Evolutionary conservation across 2,329 filamentous ascomycete genomes (phyloP).

Genomic region (Zymoseptoria ardabiliae): DNA sequence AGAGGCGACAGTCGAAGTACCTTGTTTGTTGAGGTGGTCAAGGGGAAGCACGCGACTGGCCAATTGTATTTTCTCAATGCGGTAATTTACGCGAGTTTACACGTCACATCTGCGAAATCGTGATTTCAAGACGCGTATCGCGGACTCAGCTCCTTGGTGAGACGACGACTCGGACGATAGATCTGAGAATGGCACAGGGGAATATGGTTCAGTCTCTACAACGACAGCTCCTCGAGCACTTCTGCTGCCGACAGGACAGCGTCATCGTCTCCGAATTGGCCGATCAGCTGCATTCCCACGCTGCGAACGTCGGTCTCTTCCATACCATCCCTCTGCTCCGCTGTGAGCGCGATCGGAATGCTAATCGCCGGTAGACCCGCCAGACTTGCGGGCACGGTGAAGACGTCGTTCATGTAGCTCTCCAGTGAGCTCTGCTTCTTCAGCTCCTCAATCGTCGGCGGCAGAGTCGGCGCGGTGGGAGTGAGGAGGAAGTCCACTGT

Average conservation of each 20-base stretch:
- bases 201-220: not conserved
- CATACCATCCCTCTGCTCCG: constrained; percentile 4
- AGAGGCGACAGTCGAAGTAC: not conserved
- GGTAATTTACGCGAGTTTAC: not conserved
- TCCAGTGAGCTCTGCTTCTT: constrained; percentile 37
- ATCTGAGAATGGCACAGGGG: not conserved
- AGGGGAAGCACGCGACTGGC: not conserved
- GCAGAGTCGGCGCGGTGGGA: constrained; percentile 73
- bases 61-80: not conserved
- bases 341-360: constrained; percentile 54
- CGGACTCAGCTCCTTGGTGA: not conserved
- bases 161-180: no score
- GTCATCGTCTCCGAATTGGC: constrained; percentile 72
- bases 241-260: constrained; percentile 54
- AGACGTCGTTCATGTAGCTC: constrained; percentile 85
- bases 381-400: constrained; percentile 89
- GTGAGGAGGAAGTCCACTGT: constrained; percentile 81
- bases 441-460: constrained; percentile 59
- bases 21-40: not conserved
- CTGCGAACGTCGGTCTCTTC: constrained; percentile 29
- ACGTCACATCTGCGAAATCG: not conserved
- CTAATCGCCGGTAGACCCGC: constrained; percentile 86
- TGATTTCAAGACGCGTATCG: not conserved
- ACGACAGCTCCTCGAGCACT: constrained; percentile 32
- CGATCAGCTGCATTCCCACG: constrained; percentile 66